phyloP scores from a whole-genome alignment of 2,329 filamentous ascomycete species.

The Aspergillus amoenus region DNA sequence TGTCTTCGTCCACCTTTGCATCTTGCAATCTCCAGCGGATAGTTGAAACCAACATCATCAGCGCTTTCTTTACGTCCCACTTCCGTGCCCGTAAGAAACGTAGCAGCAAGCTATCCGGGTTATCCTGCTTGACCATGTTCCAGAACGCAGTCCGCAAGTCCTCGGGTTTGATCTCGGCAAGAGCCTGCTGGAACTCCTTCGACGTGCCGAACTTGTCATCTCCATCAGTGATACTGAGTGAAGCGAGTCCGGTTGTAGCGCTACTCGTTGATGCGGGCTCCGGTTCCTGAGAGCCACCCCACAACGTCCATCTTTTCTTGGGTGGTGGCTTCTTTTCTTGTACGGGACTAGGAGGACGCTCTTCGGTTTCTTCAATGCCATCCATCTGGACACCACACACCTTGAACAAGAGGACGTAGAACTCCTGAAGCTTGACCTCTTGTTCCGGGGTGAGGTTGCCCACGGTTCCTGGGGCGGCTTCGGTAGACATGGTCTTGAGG shows the following conservation, averaged over 20 bases:
- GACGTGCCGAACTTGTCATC: constrained; percentile 94
- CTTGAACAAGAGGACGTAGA: constrained; percentile 76
- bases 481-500: constrained; percentile 35
- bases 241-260: constrained; percentile 38
- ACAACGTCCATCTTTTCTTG: constrained; percentile 71
- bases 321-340: constrained; percentile 59
- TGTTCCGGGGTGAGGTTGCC: constrained; percentile 88
- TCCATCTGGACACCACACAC: constrained; percentile 64
- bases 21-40: constrained; percentile 86
- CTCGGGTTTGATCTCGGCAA: constrained; percentile 75
- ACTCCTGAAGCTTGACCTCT: constrained; percentile 80
- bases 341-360: constrained; percentile 24
- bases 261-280: constrained; percentile 40
- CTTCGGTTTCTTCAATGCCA: constrained; percentile 25
- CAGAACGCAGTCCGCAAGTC: constrained; percentile 79
- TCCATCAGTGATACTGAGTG: constrained; percentile 46
- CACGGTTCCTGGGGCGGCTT: constrained; percentile 61
- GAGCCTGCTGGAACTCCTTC: constrained; percentile 79
- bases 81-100: constrained; percentile 86
- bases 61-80: constrained; percentile 91
- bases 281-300: constrained; percentile 58
- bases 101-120: constrained; percentile 81
- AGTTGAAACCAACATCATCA: constrained; percentile 91
- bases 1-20: constrained; percentile 84
- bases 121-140: constrained; percentile 92